Percentiles rank a stretch among this genome's conserved stretches.
phyloP scores from a whole-genome alignment of 306 rosid genomes.

The Prunus kanzakura region DNA sequence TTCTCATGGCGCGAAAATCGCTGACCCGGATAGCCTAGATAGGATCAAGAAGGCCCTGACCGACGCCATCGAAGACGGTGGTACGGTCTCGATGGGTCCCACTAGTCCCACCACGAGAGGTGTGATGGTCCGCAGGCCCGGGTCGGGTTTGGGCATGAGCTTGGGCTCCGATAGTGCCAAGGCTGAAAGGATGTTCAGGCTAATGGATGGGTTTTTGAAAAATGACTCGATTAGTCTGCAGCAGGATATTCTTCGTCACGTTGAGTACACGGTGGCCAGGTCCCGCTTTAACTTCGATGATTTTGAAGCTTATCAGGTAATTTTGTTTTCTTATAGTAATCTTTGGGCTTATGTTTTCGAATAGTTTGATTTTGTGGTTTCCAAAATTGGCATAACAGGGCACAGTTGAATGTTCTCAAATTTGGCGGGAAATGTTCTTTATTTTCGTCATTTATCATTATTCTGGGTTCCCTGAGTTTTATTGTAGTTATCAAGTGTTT shows the following conservation, averaged over 20 bases:
- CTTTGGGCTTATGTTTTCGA: background rate
- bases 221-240: conserved; percentile 71
- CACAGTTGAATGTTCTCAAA: background rate
- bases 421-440: conserved; percentile 22
- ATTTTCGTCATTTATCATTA: background rate
- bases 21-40: conserved; percentile 42
- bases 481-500: conserved; percentile 13
- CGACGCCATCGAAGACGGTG: conserved; percentile 51
- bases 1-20: conserved; percentile 53
- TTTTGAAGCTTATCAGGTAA: conserved; percentile 76
- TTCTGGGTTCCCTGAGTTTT: conserved; percentile 2
- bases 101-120: conserved; percentile 37
- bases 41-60: conserved; percentile 56
- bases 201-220: conserved; percentile 68
- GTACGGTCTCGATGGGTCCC: conserved; percentile 28
- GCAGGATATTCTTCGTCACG: conserved; percentile 66
- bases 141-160: conserved; percentile 35
- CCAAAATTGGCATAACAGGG: background rate
- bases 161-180: conserved; percentile 30
- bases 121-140: conserved; percentile 54
- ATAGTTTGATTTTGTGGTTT: background rate
- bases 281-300: conserved; percentile 71
- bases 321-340: background rate
- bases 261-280: conserved; percentile 71
- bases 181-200: conserved; percentile 60